Evolutionary conservation across 495 filamentous ascomycete species (phyloP).

Genomic region (Aspergillus panamensis): DNA sequence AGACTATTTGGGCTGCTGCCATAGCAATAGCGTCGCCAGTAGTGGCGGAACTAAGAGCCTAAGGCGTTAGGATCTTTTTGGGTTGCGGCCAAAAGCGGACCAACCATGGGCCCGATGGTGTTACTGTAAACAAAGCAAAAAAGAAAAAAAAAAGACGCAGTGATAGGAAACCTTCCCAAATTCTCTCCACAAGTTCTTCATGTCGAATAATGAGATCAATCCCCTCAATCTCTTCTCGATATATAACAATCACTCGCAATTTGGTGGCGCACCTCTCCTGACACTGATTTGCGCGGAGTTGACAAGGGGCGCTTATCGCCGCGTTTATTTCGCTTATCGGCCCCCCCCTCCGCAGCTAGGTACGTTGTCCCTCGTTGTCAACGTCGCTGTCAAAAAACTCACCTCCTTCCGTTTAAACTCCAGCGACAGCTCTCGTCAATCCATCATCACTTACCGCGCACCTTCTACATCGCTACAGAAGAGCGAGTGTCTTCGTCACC

Average conservation of each 20-base stretch:
- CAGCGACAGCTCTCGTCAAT: background rate
- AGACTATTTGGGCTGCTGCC: constrained; percentile 2
- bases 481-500: background rate
- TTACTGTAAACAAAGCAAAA: constrained; percentile 21
- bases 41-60: constrained; percentile 1
- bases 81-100: constrained; percentile 17
- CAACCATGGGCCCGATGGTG: constrained; percentile 12
- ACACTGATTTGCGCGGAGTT: constrained; percentile 2
- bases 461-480: background rate
- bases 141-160: constrained; percentile 17
- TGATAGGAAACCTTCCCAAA: constrained; percentile 5
- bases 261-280: background rate
- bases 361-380: constrained; percentile 9
- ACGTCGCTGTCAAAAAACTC: background rate
- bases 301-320: constrained; percentile 22
- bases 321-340: constrained; percentile 27
- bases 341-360: constrained; percentile 14
- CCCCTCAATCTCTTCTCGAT: background rate
- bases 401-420: background rate
- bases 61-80: background rate
- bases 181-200: background rate
- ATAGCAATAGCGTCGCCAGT: constrained; percentile 9
- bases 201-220: background rate
- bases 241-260: background rate
- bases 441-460: background rate